Conservation (phyloP, 495 filamentous ascomycete species). For the Gamarada debralockiae region DNA sequence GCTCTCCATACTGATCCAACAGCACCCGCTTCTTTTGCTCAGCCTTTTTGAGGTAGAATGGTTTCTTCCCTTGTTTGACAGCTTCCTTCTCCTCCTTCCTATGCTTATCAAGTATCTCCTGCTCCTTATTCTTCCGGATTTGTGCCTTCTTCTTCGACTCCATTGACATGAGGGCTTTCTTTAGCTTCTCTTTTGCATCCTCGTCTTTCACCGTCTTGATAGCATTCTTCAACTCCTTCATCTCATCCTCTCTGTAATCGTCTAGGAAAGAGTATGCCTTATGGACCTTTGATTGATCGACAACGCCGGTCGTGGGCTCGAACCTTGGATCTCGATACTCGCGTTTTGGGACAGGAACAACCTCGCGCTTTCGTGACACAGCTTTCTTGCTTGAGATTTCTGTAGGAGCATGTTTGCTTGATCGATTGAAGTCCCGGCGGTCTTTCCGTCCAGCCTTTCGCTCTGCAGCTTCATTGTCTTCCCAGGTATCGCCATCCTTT, state of each 20-base stretch:
- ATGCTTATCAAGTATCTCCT: constrained; percentile 64
- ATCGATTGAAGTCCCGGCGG: constrained; percentile 42
- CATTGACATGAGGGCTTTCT: constrained; percentile 61
- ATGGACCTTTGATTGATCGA: constrained; percentile 52
- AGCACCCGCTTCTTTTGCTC: constrained; percentile 84
- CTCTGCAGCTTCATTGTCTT: constrained; percentile 33
- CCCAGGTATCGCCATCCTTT: constrained; percentile 21
- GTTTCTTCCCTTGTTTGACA: constrained; percentile 83
- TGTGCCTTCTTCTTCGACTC: constrained; percentile 66
- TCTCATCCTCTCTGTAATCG: constrained; percentile 76
- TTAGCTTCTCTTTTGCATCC: constrained; percentile 57
- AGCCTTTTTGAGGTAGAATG: constrained; percentile 86
- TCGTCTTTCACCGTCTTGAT: constrained; percentile 64
- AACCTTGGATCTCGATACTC: constrained; percentile 85
- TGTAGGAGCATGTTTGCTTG: constrained; percentile 83
- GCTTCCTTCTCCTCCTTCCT: constrained; percentile 77
- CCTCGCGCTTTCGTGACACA: constrained; percentile 73
- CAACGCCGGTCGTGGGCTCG: constrained; percentile 43
- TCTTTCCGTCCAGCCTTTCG: constrained; percentile 33
- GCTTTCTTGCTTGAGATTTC: constrained; percentile 75
- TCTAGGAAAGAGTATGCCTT: constrained; percentile 82
- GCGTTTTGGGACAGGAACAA: constrained; percentile 51
- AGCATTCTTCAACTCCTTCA: constrained; percentile 63
- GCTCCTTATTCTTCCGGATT: constrained; percentile 60
- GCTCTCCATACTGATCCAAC: constrained; percentile 68